phyloP scores from a whole-genome alignment of 2,329 filamentous ascomycete genomes.

The Fusarium sp. region DNA sequence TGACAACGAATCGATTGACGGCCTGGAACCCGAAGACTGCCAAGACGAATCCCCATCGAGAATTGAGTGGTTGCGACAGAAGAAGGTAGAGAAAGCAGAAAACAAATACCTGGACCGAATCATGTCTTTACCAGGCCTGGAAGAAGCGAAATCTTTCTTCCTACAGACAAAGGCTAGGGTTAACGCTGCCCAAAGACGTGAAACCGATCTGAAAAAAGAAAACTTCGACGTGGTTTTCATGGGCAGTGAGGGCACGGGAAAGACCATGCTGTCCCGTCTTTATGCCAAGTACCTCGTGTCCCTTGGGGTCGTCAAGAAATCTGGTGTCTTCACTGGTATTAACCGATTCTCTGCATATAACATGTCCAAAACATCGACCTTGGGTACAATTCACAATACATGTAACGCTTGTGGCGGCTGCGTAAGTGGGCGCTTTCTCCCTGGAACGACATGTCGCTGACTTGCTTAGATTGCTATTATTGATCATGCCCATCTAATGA shows the following conservation, averaged over 20 bases:
- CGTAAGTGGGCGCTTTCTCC: conserved; percentile 47
- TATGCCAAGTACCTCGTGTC: conserved; percentile 47
- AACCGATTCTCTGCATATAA: conserved; percentile 45
- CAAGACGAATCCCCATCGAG: conserved; percentile 56
- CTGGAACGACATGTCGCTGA: conserved; percentile 14
- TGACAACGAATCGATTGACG: conserved; percentile 47
- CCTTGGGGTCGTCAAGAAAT: conserved; percentile 45
- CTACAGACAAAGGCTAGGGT: conserved; percentile 57
- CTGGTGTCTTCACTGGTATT: conserved; percentile 58
- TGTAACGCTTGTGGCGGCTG: conserved; percentile 65
- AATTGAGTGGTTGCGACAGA: conserved; percentile 50
- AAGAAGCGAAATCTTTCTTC: conserved; percentile 69
- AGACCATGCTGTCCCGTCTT: conserved; percentile 46
- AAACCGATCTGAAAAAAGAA: conserved; percentile 59
- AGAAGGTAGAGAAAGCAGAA: conserved; percentile 59
- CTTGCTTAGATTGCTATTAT: conserved; percentile 43
- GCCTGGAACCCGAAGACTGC: conserved; percentile 46
- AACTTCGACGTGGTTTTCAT: conserved; percentile 48
- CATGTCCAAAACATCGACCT: conserved; percentile 50
- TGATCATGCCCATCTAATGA: conserved; percentile 47
- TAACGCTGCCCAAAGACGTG: conserved; percentile 62
- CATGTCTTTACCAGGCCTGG: conserved; percentile 72
- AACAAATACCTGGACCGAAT: conserved; percentile 68
- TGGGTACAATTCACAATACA: conserved; percentile 56
- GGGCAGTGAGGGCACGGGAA: conserved; percentile 48